Evolutionary conservation across 441 rosid species (phyloP).

Genomic region (Dalechampia spathulata): DNA sequence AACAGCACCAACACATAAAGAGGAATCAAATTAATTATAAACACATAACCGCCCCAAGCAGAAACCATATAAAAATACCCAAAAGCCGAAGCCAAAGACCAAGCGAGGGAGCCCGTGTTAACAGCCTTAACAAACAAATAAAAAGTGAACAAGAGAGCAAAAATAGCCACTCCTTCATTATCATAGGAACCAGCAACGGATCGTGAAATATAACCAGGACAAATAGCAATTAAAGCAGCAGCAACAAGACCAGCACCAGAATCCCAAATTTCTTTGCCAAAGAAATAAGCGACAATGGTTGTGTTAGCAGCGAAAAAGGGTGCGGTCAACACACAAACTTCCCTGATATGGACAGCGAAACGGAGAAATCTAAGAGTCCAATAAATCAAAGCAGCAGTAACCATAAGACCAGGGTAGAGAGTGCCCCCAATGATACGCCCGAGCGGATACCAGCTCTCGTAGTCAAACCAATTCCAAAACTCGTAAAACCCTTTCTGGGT

Average conservation of each 20-base stretch:
- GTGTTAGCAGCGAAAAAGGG: slow-evolving; percentile 96
- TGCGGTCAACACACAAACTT: slow-evolving; percentile 92
- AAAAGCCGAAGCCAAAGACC: slow-evolving; percentile 88
- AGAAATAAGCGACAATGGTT: slow-evolving; percentile 89
- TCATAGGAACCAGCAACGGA: slow-evolving; percentile 95
- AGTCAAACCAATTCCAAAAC: slow-evolving; percentile 99
- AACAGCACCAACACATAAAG: slow-evolving; percentile 86
- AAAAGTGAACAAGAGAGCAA: slow-evolving; percentile 76
- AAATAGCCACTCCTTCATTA: slow-evolving; percentile 89
- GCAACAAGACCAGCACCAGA: slow-evolving; percentile 90
- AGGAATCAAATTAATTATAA: slow-evolving; percentile 88
- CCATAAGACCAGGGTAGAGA: slow-evolving; percentile 95
- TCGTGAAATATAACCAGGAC: slow-evolving; percentile 92
- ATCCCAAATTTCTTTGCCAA: slow-evolving; percentile 96
- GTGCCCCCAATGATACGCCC: slow-evolving; percentile 96
- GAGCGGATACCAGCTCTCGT: slow-evolving; percentile 94
- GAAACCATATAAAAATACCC: slow-evolving; percentile 99
- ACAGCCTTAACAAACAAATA: slow-evolving; percentile 93
- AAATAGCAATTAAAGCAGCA: slow-evolving; percentile 78
- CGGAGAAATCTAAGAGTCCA: slow-evolving; percentile 63
- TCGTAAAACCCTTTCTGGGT: slow-evolving; percentile 90
- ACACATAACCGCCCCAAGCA: slow-evolving; percentile 98
- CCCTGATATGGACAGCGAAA: slow-evolving; percentile 86
- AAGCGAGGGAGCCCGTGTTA: slow-evolving; percentile 80
- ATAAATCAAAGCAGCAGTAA: slow-evolving; percentile 79